These are phyloP conservation scores for Spathaspora sp. DNA, from an alignment of 805 yeast genomes.

Conservation along the genomic window DNA sequence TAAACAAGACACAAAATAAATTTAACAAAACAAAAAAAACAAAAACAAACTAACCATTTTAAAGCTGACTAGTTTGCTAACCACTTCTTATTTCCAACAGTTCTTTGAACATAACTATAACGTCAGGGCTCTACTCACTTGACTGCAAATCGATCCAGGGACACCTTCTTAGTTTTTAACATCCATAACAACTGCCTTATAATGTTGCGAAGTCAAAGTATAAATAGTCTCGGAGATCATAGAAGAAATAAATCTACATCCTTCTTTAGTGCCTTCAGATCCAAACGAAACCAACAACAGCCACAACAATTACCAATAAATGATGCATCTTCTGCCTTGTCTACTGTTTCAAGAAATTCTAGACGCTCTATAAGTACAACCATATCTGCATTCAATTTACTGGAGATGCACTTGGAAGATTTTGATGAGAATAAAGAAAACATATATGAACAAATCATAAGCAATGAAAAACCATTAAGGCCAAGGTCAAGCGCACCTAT, in stretches of 20 bases:
- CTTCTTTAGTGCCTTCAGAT: slow-evolving; percentile 14
- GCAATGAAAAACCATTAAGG: slow-evolving; percentile 10
- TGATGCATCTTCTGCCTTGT: background rate
- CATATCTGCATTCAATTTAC: slow-evolving; percentile 9
- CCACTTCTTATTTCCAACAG: background rate
- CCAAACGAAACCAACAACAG: slow-evolving; percentile 9
- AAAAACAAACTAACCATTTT: background rate
- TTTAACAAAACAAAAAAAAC: background rate
- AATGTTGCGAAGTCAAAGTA: slow-evolving; percentile 27
- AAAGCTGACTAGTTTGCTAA: background rate
- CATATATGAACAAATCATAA: background rate
- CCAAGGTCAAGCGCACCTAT: slow-evolving; percentile 21
- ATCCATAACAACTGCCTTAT: background rate
- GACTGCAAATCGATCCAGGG: no score
- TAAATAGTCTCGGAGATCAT: slow-evolving; percentile 19
- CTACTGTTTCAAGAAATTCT: background rate
- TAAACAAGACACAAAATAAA: background rate
- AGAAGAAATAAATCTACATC: slow-evolving; percentile 10
- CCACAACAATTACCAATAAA: background rate
- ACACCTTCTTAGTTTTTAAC: no score
- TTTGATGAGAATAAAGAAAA: slow-evolving; percentile 6
- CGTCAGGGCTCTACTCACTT: background rate
- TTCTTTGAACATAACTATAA: background rate
- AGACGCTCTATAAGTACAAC: slow-evolving; percentile 14
- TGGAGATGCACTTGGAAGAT: background rate